phyloP scores from a whole-genome alignment of 108 stramenopile species.

The Stephanodiscus minutulus region DNA sequence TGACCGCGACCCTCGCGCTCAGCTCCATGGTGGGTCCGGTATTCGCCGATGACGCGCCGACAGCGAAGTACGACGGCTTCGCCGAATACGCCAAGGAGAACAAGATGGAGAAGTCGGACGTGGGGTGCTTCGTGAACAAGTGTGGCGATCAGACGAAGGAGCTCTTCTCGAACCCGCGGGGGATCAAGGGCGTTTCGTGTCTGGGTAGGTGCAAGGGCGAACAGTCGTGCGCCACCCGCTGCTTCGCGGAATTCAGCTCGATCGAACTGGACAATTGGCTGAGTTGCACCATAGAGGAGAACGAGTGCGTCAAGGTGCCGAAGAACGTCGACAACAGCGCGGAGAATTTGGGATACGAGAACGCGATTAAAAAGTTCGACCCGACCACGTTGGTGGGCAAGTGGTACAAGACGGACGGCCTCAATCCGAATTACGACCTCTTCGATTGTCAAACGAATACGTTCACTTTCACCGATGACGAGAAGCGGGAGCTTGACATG shows the following conservation, averaged over 20 bases:
- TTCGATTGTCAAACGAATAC: conserved; percentile 95
- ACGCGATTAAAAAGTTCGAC: conserved; percentile 70
- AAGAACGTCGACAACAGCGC: conserved; percentile 81
- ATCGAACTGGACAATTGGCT: conserved; percentile 82
- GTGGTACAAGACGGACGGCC: conserved; percentile 95
- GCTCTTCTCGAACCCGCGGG: conserved; percentile 84
- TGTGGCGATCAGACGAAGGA: conserved; percentile 77
- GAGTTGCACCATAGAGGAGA: conserved; percentile 85
- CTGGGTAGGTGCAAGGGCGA: conserved; percentile 93
- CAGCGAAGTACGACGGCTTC: conserved; percentile 75
- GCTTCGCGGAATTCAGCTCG: conserved; percentile 82
- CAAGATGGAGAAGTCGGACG: conserved; percentile 82
- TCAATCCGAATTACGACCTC: conserved; percentile 93
- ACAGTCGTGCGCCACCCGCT: conserved; percentile 83
- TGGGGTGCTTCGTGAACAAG: conserved; percentile 81
- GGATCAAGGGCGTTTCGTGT: conserved; percentile 86
- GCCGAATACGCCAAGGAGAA: conserved; percentile 86
- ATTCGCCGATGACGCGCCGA: conserved; percentile 34
- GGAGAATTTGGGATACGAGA: conserved; percentile 63
- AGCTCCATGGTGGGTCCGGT: conserved; percentile 13
- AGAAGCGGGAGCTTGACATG: conserved; percentile 67
- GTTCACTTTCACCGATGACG: conserved; percentile 59
- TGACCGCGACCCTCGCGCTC: conserved; percentile 10
- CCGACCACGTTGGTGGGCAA: conserved; percentile 75
- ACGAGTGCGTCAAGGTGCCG: conserved; percentile 86